phyloP scores from a whole-genome alignment of 257 asterid genomes.

The Gentiana straminea region DNA sequence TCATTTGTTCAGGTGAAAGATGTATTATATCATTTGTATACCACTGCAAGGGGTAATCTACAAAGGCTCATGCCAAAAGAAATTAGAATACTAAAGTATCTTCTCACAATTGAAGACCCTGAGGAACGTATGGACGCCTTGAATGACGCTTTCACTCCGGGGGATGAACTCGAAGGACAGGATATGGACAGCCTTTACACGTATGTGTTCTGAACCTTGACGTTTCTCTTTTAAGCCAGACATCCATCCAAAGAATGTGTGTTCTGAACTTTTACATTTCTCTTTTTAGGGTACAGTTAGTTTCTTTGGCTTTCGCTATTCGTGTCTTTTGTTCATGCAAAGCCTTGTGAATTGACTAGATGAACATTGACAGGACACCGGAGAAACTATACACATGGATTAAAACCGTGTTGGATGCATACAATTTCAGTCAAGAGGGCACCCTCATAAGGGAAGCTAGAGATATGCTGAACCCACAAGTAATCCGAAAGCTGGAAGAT shows the following conservation, averaged over 20 bases:
- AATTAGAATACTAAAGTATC: slow-evolving; percentile 74
- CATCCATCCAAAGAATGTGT: not conserved
- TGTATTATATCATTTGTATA: slow-evolving; percentile 63
- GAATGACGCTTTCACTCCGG: slow-evolving; percentile 86
- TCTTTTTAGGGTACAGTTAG: too few species aligned
- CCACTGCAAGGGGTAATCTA: slow-evolving; percentile 58
- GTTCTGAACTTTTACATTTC: not conserved
- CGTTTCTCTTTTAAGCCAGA: not conserved
- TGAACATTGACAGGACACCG: slow-evolving; percentile 52
- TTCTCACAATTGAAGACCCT: slow-evolving; percentile 76
- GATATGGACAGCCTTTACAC: slow-evolving; percentile 73
- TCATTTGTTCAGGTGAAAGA: slow-evolving; percentile 57
- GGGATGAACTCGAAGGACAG: slow-evolving; percentile 70
- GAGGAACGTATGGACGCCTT: slow-evolving; percentile 65
- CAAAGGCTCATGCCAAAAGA: slow-evolving; percentile 93
- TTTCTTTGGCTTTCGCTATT: too few species aligned
- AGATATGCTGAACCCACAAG: slow-evolving; percentile 70
- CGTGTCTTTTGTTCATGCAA: not conserved
- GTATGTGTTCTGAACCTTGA: slow-evolving; percentile 29
- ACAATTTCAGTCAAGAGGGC: slow-evolving; percentile 70
- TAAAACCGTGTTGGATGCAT: slow-evolving; percentile 60
- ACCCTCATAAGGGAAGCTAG: slow-evolving; percentile 68
- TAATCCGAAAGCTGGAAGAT: slow-evolving; percentile 56
- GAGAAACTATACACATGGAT: slow-evolving; percentile 59
- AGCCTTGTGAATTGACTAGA: not conserved